Percentiles rank a stretch among this genome's conserved stretches.
These are phyloP conservation scores for Magnusiomyces suaveolens DNA, from an alignment of 1,139 yeast species.

Conservation along the genomic window DNA sequence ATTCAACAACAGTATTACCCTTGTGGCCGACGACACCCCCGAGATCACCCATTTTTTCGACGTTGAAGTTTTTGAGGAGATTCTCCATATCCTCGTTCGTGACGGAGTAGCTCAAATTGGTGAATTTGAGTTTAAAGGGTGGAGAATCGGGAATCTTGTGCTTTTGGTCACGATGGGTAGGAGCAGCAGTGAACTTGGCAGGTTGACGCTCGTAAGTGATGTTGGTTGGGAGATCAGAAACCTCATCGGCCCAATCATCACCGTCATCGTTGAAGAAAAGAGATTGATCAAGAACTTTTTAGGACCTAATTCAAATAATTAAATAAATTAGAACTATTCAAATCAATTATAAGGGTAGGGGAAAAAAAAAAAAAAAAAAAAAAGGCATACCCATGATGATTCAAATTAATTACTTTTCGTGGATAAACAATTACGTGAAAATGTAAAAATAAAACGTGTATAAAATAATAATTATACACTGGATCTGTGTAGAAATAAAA, in stretches of 20 bases:
- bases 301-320: conserved; percentile 5
- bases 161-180: conserved; percentile 32
- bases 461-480: not conserved
- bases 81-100: conserved; percentile 42
- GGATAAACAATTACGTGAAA: not conserved
- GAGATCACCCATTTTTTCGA: conserved; percentile 54
- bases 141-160: conserved; percentile 85
- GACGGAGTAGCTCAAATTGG: conserved; percentile 78
- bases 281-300: conserved; percentile 6
- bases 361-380: not conserved
- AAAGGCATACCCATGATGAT: conserved; percentile 1
- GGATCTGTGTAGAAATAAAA: not conserved
- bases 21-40: conserved; percentile 50
- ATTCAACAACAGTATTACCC: conserved; percentile 84
- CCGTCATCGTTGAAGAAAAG: not conserved
- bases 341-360: too few relatives aligned
- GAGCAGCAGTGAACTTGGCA: not conserved
- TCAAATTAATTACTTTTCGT: not conserved
- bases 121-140: conserved; percentile 82
- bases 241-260: conserved; percentile 16
- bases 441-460: not conserved
- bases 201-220: conserved; percentile 7
- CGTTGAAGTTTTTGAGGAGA: conserved; percentile 49
- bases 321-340: not conserved
- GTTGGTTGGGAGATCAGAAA: conserved; percentile 12